Evolutionary conservation across 2,329 filamentous ascomycete genomes (phyloP), one percentile per base, ranked within the genome.

Genomic region (Laburnicola sp.): DNA sequence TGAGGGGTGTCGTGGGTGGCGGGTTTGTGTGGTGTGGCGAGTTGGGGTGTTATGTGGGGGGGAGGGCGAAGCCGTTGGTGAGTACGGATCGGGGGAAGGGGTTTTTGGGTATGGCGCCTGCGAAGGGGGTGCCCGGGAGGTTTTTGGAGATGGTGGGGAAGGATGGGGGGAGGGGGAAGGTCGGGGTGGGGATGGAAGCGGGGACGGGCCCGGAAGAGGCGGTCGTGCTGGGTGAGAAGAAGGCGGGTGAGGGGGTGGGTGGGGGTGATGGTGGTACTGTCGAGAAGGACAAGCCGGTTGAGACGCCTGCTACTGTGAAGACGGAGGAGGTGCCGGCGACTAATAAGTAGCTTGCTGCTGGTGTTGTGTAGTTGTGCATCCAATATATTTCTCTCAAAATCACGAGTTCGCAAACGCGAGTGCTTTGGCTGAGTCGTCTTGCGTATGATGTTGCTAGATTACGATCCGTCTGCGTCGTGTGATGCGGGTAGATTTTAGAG

Each of bases 11-110:
- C 10, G 75, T 84, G 45, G 82, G 79, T 1, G 88, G 90, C 37
- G 85, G 89, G 38, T 92, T 91, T 70, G 83, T 83, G 51, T 99
- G 90, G 89, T 96, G 91, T 69, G 80, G 79, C 27, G 78, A 94
- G 60, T 74, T 96, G 27, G 91, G 89, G 4, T 89, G 87, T 11
- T 99, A 92, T 82, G 86, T 93, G 3, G 93, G 93, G 0, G 82
- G 80, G 58, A 64, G 66, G 62, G 71, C 63, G 6, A 66, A 64
- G 21, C 62, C 62, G 25, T 57, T 71, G 16, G 58, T 64, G 45
- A 65, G 57, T 26, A 61, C 50, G 26, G 50, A 48, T 37, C 47
- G 60, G 58, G 63, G 59, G 6, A 68, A 65, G 27, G 66, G 67
- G 0, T 67, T 68, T 21, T 25, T 66, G 80, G 77, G 57, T 78